Evolutionary conservation across 2,329 filamentous ascomycete genomes (phyloP).

Genomic region (Lachnellula hyalina): DNA sequence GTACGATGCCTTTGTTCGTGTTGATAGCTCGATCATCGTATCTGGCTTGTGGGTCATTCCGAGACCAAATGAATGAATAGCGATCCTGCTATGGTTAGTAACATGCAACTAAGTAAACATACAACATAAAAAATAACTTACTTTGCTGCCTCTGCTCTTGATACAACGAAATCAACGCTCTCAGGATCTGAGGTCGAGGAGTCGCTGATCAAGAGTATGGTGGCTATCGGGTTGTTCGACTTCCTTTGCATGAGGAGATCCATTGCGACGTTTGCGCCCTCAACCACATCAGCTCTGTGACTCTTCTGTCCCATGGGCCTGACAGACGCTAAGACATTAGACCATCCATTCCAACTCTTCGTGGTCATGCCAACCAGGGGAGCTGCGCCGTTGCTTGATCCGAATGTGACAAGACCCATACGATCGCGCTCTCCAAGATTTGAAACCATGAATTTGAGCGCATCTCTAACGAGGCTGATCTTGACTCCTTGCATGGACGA

Average conservation of each 20-base stretch:
- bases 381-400: constrained; percentile 86
- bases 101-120: constrained; percentile 19
- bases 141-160: constrained; percentile 94
- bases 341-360: constrained; percentile 90
- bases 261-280: constrained; percentile 97
- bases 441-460: constrained; percentile 84
- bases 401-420: constrained; percentile 96
- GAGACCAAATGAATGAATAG: constrained; percentile 93
- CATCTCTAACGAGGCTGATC: constrained; percentile 88
- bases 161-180: constrained; percentile 96
- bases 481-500: constrained; percentile 99
- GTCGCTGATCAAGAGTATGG: constrained; percentile 95
- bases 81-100: constrained; percentile 53
- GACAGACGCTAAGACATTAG: constrained; percentile 78
- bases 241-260: constrained; percentile 97
- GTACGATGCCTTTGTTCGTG: constrained; percentile 91
- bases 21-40: constrained; percentile 96
- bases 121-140: constrained; percentile 41
- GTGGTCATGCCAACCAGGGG: constrained; percentile 98
- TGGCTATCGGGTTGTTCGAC: constrained; percentile 89
- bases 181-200: constrained; percentile 91
- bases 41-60: constrained; percentile 97
- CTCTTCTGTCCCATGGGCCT: constrained; percentile 95
- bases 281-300: constrained; percentile 90
- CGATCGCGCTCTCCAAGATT: constrained; percentile 88